Percentiles rank a stretch among this genome's conserved stretches.
Evolutionary conservation across 495 filamentous ascomycete genomes (phyloP).

Genomic region (Penicillium taxi): DNA sequence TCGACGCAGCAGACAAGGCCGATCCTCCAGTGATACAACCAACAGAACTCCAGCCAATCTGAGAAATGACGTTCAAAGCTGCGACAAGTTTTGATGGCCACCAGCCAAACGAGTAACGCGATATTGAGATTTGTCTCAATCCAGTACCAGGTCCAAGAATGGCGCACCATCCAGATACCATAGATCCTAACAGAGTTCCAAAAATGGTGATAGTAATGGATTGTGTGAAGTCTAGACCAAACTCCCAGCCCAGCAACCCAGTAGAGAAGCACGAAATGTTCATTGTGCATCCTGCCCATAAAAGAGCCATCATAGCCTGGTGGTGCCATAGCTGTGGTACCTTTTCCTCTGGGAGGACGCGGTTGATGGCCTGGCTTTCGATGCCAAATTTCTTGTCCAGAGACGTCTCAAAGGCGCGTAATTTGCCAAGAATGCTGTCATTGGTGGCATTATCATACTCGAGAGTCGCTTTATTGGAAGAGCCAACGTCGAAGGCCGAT

Average conservation of each 20-base stretch:
- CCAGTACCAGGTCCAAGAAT: slow-evolving; percentile 69
- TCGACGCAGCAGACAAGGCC: slow-evolving; percentile 28
- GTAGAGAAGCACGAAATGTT: slow-evolving; percentile 46
- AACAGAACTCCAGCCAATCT: slow-evolving; percentile 31
- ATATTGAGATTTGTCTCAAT: slow-evolving; percentile 75
- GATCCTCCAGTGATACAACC: slow-evolving; percentile 34
- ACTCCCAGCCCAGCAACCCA: slow-evolving; percentile 30
- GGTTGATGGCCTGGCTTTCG: slow-evolving; percentile 42
- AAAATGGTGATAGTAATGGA: slow-evolving; percentile 31
- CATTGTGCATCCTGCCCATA: slow-evolving; percentile 47
- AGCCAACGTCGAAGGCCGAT: no score
- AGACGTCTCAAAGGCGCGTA: slow-evolving; percentile 35
- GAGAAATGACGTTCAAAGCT: slow-evolving; percentile 24
- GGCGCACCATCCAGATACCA: slow-evolving; percentile 37
- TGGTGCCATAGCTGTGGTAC: slow-evolving; percentile 18
- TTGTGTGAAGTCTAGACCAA: slow-evolving; percentile 29
- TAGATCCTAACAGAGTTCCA: slow-evolving; percentile 28
- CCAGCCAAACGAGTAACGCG: slow-evolving; percentile 27
- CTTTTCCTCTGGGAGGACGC: slow-evolving; percentile 40
- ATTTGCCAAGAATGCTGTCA: slow-evolving; percentile 20
- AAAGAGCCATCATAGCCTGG: slow-evolving; percentile 38
- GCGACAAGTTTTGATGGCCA: slow-evolving; percentile 26
- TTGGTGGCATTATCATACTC: slow-evolving; percentile 7
- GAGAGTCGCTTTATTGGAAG: background rate
- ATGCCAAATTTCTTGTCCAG: slow-evolving; percentile 45